Evolutionary conservation across 495 filamentous ascomycete genomes (phyloP), one percentile per base, ranked within the genome.

Genomic region (Hyaloscypha variabilis): DNA sequence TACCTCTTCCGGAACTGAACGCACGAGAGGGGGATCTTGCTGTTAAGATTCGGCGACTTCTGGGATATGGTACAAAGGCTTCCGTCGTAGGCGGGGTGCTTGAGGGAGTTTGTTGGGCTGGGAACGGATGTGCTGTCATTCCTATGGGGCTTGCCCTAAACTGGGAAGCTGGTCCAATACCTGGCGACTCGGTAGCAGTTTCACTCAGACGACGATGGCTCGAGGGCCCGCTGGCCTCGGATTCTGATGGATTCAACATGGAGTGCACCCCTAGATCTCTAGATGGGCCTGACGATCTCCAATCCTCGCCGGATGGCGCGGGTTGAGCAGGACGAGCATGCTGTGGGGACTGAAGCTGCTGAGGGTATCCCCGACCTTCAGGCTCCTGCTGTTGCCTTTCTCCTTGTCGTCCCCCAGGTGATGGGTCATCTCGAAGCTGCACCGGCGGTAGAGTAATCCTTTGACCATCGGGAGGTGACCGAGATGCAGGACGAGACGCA

Each of bases 1-100:
- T 77, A 29, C 79, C 77, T 36, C 81, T 78, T 24, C 77, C 74
- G 17, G 77, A 49, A 63, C 79, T 78, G 17, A 75, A 72, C 17
- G 83, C 78, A 24, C 81, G 77, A 30, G 67, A 66, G 10, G 90
- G 89, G 19, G 90, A 91, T 62, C 81, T 81, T 24, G 90, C 89
- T 36, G 85, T 88, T 69, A 91, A 78, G n/a, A 87, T 81, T 61
- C 81, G 81, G 56, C 87, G 81, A 24, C n/a, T 34, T 49, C 73
- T 64, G 3, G 72, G 65, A 71, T 68, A 75, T 6, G 70, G 72
- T 8, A 65, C 70, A 56, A 68, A 73, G 24, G 67, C 69, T 36
- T 75, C 71, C 36, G 72, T 70, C 26, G 71, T 66, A n/a, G 69
- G 58, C 2, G 73, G 69, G 11, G 69, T 63, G n/a, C 57, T 64